phyloP scores from a whole-genome alignment of 108 stramenopile genomes.

The Bacterosira constricta region DNA sequence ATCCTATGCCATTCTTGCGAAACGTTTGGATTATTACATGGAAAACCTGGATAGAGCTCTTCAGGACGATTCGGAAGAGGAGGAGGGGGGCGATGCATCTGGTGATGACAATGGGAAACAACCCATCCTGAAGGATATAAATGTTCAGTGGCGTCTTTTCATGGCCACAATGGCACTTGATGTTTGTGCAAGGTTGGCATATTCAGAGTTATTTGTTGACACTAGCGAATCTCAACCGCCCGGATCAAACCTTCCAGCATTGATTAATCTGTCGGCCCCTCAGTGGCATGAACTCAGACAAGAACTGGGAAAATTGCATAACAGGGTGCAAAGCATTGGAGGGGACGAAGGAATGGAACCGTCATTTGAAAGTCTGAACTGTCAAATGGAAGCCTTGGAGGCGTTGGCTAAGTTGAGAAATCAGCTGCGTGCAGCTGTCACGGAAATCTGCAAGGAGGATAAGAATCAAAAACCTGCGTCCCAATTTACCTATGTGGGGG shows the following conservation, averaged over 20 bases:
- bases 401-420: constrained; percentile 17
- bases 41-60: not conserved
- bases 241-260: not conserved
- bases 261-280: constrained; percentile 5
- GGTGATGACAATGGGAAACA: not conserved
- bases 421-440: not conserved
- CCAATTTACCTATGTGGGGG: not conserved
- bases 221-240: not conserved
- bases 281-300: not conserved
- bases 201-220: not conserved
- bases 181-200: constrained; percentile 10
- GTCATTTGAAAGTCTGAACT: not conserved
- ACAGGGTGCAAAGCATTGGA: not conserved
- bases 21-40: constrained; percentile 20
- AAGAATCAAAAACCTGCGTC: not conserved
- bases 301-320: constrained; percentile 1
- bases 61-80: not conserved
- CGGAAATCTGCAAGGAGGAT: not conserved
- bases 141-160: constrained; percentile 14
- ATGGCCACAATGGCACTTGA: constrained; percentile 21
- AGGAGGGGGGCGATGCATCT: not conserved
- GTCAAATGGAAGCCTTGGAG: constrained; percentile 20
- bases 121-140: not conserved
- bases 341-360: not conserved
- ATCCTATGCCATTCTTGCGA: not conserved